These are phyloP conservation scores for Candida insectorum DNA, from an alignment of 805 yeast species.

Conservation along the genomic window DNA sequence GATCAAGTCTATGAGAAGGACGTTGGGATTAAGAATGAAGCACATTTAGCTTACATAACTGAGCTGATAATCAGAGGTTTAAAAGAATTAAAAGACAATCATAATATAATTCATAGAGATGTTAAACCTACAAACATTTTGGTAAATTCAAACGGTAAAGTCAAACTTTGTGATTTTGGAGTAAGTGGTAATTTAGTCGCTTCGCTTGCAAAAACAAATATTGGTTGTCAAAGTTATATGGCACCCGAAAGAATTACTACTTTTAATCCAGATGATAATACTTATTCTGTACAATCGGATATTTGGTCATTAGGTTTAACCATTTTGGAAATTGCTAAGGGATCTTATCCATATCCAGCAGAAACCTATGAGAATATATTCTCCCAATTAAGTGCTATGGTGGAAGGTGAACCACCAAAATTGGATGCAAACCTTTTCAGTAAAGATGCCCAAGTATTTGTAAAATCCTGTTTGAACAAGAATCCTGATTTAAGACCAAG, in stretches of 20 bases:
- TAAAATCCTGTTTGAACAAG: constrained; percentile 72
- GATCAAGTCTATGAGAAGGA: constrained; percentile 73
- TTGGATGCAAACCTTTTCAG: constrained; percentile 63
- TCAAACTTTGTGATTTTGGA: constrained; percentile 93
- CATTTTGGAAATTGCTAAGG: constrained; percentile 82
- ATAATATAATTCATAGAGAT: constrained; percentile 92
- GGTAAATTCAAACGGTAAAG: constrained; percentile 77
- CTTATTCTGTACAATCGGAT: constrained; percentile 92
- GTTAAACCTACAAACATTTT: constrained; percentile 95
- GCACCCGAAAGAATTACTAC: constrained; percentile 94
- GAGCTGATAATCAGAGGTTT: constrained; percentile 79
- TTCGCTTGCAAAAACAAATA: constrained; percentile 89
- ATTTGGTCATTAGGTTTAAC: constrained; percentile 95
- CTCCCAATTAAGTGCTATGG: constrained; percentile 91
- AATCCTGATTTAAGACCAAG: constrained; percentile 78
- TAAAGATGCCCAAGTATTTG: constrained; percentile 78
- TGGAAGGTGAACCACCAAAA: constrained; percentile 93
- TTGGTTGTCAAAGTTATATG: constrained; percentile 98
- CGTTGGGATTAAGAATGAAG: constrained; percentile 67
- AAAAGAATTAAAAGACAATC: constrained; percentile 79
- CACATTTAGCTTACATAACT: constrained; percentile 74
- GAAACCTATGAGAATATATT: constrained; percentile 89
- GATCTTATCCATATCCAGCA: constrained; percentile 94
- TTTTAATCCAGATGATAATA: constrained; percentile 65
- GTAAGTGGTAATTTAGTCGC: constrained; percentile 95